Evolutionary conservation across 225 moss, liverwort and hornwort species (phyloP), one percentile per base, ranked within the genome.

Genomic region (Physcomitrium patens): DNA sequence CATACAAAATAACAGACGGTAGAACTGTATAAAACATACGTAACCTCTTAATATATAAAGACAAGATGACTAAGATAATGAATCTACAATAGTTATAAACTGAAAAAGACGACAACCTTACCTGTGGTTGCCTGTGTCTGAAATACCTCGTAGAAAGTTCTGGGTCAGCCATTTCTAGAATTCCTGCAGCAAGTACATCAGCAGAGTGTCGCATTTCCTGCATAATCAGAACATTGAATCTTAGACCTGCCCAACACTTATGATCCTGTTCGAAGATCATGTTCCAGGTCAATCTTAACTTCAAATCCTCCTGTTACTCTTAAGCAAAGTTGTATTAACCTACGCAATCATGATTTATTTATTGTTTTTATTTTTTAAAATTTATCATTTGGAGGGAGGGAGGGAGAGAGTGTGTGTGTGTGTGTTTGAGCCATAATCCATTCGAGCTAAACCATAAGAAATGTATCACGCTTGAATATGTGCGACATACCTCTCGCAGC

Each of bases 191-290:
- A 63, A 97, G 87, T 15, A 91, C 75, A 76, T 97, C 94, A 61
- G 96, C 89, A 15, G 94, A 97, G 80, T 91, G 94, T 71, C 73
- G 91, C 91, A 97, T 90, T 82, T 97, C 96, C 91, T 91, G 83
- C 67, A 69, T 50, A 49, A 17, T 62, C 59, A 77, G 54, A 68
- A 50, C 72, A 73, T 51, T 66, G 76, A 27, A 54, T 18, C 62
- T 73, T 27, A 61, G 60, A 16, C 14, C 10, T 22, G 42, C 47
- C 68, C n/a, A 63, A 20, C 68, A 69, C 14, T 74, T 27, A 55
- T 17, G 28, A 45, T 67, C 54, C 46, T 28, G 53, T 62, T 67
- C 28, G 3, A 73, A 79, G 45, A 10, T 23, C 46, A 50, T 15
- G 24, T 37, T 53, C 60, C 27, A 57, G 50, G 42, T 73, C 43